Evolutionary conservation across 805 yeast species (phyloP), one percentile per base, ranked within the genome.

Genomic region (Ogataea philodendri): DNA sequence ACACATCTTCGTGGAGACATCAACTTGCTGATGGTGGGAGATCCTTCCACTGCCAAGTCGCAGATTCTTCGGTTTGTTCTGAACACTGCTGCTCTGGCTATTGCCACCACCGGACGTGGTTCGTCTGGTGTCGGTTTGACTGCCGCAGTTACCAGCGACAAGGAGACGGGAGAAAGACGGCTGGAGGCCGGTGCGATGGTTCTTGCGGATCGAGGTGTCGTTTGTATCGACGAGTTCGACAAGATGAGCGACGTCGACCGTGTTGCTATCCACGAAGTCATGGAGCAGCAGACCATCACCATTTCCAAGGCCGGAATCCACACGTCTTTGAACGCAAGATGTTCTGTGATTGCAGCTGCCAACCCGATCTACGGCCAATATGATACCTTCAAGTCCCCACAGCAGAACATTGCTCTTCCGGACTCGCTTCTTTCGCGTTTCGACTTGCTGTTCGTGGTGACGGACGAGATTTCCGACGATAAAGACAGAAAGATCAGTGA

Each of bases 101-200:
- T 93, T 50, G 97, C 97, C 17, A 93, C 98, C 1, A 93, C 98
- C 0, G 98, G 98, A 69, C 80, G 96, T 61, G 98, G 98, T 45
- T 90, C 97, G n/a, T 89, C 97, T 1, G 98, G 98, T 61, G 98
- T 93, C 28, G 98, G 98, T 86, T 74, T 93, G 54, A 93, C 98
- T 0, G 98, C 98, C 13, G 98, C 98, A 1, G 98, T 93, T 3
- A 89, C 97, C 5, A 76, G 89, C 1, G 98, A 93, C 62, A 83
- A 81, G 54, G 98, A 93, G 62, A 93, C 98, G 0, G 97, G 97
- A 42, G 98, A 93, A 65, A 74, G 97, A 54, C 75, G 95, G 51
- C 69, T 93, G 47, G 98, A 93, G 65, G 98, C 97, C 1, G 98
- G 98, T 72, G 98, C 98, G 3, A 90, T 93, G 97, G 98, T 93